These are phyloP conservation scores for Mycena galericulata DNA, from an alignment of 768 basidiomycete genomes.

Conservation along the genomic window DNA sequence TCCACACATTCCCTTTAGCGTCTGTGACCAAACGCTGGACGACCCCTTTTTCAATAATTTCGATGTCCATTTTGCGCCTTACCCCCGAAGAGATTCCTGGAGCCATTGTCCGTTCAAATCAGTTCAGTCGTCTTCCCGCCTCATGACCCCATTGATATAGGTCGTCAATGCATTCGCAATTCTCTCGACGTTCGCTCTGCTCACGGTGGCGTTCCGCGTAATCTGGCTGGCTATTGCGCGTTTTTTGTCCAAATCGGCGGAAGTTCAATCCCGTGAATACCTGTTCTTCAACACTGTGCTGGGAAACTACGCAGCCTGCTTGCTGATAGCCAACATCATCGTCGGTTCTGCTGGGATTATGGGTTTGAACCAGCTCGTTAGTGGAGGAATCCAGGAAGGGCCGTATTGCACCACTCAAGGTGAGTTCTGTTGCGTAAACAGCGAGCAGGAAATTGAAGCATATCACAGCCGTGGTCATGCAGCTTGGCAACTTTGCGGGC, in stretches of 20 bases:
- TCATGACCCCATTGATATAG: slow-evolving; percentile 38
- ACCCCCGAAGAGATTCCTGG: slow-evolving; percentile 48
- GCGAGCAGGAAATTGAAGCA: neutral
- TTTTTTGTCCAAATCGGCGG: slow-evolving; percentile 38
- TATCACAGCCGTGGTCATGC: slow-evolving; percentile 64
- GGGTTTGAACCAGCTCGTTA: slow-evolving; percentile 60
- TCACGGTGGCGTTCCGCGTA: slow-evolving; percentile 61
- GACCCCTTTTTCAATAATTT: slow-evolving; percentile 27
- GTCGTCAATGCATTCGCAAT: slow-evolving; percentile 65
- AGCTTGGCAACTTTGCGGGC: slow-evolving; percentile 70
- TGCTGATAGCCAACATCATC: slow-evolving; percentile 70
- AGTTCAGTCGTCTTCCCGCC: slow-evolving; percentile 1
- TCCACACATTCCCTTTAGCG: slow-evolving; percentile 40
- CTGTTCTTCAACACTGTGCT: slow-evolving; percentile 80
- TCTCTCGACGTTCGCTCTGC: slow-evolving; percentile 64
- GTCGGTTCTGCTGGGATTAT: slow-evolving; percentile 66
- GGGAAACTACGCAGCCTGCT: slow-evolving; percentile 74
- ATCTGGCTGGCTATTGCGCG: slow-evolving; percentile 58
- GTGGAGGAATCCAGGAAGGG: slow-evolving; percentile 63
- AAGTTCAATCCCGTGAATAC: slow-evolving; percentile 55
- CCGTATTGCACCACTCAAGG: slow-evolving; percentile 72
- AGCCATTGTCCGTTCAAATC: slow-evolving; percentile 49
- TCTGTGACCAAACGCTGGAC: slow-evolving; percentile 34
- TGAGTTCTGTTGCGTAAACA: slow-evolving; percentile 38
- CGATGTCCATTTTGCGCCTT: slow-evolving; percentile 40